Percentiles rank a stretch among this genome's conserved stretches.
Evolutionary conservation across 805 yeast species (phyloP).

Genomic region (Sporopachydermia quercuum): DNA sequence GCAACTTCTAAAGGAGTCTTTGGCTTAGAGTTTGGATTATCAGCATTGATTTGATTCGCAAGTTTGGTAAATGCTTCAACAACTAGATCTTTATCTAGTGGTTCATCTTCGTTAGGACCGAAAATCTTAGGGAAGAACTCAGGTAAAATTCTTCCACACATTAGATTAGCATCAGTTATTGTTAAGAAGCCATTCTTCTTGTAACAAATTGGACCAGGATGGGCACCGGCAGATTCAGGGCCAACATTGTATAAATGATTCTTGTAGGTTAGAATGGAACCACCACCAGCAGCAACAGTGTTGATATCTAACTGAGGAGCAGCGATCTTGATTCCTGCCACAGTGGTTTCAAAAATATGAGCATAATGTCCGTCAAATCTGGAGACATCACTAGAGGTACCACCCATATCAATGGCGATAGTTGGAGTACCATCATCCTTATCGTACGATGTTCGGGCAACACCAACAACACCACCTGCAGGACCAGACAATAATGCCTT

Average conservation of each 20-base stretch:
- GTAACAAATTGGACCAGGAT: constrained; percentile 84
- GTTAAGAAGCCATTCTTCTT: constrained; percentile 76
- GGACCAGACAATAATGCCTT: constrained; percentile 89
- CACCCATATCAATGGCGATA: constrained; percentile 84
- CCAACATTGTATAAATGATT: constrained; percentile 71
- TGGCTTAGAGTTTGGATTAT: constrained; percentile 17
- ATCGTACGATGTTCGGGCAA: constrained; percentile 64
- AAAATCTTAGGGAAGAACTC: constrained; percentile 69
- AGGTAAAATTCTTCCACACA: constrained; percentile 57
- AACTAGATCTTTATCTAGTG: constrained; percentile 44
- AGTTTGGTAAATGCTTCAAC: constrained; percentile 34
- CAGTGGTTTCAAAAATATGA: constrained; percentile 70
- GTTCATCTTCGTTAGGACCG: constrained; percentile 66
- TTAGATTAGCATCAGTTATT: constrained; percentile 71
- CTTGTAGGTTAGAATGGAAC: constrained; percentile 50
- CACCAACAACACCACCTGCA: constrained; percentile 96
- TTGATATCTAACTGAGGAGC: constrained; percentile 74
- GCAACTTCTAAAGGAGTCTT: constrained; percentile 59
- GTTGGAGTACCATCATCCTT: constrained; percentile 35
- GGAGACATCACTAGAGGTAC: constrained; percentile 78
- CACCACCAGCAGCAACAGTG: constrained; percentile 81
- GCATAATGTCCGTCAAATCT: constrained; percentile 59
- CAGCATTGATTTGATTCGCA: constrained; percentile 40
- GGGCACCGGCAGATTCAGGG: constrained; percentile 77
- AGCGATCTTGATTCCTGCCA: constrained; percentile 73